These are phyloP conservation scores for Penicillium corylophilum DNA, from an alignment of 2,329 filamentous ascomycete species.

Conservation along the genomic window DNA sequence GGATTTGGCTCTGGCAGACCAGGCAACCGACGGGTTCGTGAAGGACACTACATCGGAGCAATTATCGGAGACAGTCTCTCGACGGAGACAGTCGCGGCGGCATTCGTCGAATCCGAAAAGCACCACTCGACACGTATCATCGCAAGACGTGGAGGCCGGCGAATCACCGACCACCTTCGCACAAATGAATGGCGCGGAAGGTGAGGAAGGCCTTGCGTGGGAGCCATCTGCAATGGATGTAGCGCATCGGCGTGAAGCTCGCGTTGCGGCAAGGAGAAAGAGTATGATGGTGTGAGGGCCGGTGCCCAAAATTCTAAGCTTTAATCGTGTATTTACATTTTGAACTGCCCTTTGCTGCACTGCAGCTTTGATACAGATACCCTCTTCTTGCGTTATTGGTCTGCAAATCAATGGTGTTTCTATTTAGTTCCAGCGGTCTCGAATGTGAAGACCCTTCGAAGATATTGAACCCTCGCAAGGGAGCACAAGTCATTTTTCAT, in stretches of 20 bases:
- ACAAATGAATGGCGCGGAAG: slow-evolving; percentile 5
- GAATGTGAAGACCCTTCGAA: neutral
- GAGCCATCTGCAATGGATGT: slow-evolving; percentile 10
- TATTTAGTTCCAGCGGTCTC: neutral
- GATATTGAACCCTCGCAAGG: neutral
- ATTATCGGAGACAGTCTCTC: slow-evolving; percentile 27
- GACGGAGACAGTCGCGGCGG: slow-evolving; percentile 33
- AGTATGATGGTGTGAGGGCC: slow-evolving; percentile 42
- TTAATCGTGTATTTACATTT: slow-evolving; percentile 18
- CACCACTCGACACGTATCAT: slow-evolving; percentile 3
- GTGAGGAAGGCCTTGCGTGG: slow-evolving; percentile 10
- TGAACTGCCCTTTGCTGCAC: slow-evolving; percentile 11
- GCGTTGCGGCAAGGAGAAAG: slow-evolving; percentile 35
- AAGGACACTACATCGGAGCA: slow-evolving; percentile 17
- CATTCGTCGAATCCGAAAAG: slow-evolving; percentile 34
- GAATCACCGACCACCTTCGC: slow-evolving; percentile 1
- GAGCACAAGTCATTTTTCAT: neutral
- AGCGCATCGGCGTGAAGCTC: slow-evolving; percentile 29
- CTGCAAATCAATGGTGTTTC: slow-evolving; percentile 3
- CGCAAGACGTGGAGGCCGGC: slow-evolving; percentile 2
- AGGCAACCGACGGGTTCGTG: slow-evolving; percentile 18
- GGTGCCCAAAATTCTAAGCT: neutral
- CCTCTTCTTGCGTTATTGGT: slow-evolving; percentile 6
- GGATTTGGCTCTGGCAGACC: slow-evolving; percentile 15
- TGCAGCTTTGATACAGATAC: slow-evolving; percentile 26